Percentiles rank a stretch among this genome's conserved stretches.
Conservation (phyloP, 192 early-diverging fungal genomes). For the Coemansia sp. region DNA sequence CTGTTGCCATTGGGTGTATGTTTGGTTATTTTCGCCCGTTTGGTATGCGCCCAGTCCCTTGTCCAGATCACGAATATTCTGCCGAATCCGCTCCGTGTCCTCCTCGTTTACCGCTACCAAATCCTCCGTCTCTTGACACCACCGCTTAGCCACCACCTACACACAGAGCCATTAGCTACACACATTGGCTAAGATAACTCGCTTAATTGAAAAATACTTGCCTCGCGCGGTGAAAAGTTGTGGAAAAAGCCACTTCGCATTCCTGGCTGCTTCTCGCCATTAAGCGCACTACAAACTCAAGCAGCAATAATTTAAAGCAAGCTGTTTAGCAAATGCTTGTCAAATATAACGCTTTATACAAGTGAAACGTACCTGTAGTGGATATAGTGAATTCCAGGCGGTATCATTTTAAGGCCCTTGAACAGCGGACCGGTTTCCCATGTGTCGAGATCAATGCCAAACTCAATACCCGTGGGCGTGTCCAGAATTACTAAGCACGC, state of each 20-base stretch:
- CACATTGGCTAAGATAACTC: neutral
- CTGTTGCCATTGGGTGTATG: conserved; percentile 73
- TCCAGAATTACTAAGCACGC: conserved; percentile 79
- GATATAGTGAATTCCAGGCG: conserved; percentile 91
- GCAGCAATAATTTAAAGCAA: too few relatives aligned
- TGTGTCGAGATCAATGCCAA: conserved; percentile 87
- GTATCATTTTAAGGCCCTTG: conserved; percentile 89
- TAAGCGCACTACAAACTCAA: conserved; percentile 13
- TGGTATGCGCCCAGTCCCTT: conserved; percentile 79
- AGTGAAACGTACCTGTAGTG: conserved; percentile 61
- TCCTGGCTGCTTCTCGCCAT: conserved; percentile 46
- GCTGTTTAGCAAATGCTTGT: too few relatives aligned
- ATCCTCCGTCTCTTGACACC: conserved; percentile 75
- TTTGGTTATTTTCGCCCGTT: conserved; percentile 24
- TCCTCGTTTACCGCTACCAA: conserved; percentile 54
- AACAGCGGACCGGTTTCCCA: conserved; percentile 91
- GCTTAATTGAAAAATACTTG: neutral
- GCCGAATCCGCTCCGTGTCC: conserved; percentile 60
- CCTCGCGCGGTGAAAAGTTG: conserved; percentile 63
- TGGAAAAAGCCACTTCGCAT: conserved; percentile 76
- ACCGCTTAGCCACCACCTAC: conserved; percentile 77
- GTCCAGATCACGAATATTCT: conserved; percentile 80
- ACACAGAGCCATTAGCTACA: neutral
- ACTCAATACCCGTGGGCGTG: conserved; percentile 73
- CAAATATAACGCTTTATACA: too few relatives aligned